These are phyloP conservation scores for Beauveria caledonica DNA, from an alignment of 2,329 filamentous ascomycete genomes.

Conservation along the genomic window DNA sequence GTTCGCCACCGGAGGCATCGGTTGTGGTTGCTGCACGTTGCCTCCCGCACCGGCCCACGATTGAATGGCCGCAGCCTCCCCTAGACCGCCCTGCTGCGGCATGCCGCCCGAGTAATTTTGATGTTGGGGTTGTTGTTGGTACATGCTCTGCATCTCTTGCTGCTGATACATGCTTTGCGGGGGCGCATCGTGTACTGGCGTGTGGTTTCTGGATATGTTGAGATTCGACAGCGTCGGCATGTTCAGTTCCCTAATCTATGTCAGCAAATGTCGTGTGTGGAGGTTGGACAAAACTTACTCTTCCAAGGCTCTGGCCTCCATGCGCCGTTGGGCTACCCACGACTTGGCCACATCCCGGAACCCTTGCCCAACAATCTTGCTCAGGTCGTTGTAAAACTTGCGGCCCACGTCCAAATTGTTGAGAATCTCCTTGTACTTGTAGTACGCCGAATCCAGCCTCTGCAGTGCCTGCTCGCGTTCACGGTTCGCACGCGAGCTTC, in stretches of 20 bases:
- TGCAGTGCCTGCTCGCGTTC: constrained; percentile 85
- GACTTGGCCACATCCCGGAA: constrained; percentile 72
- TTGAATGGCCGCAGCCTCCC: constrained; percentile 40
- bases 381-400: constrained; percentile 96
- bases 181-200: constrained; percentile 14
- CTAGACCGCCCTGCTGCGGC: constrained; percentile 12
- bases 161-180: constrained; percentile 5
- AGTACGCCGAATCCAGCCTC: constrained; percentile 80
- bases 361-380: constrained; percentile 67
- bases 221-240: constrained; percentile 44
- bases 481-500: constrained; percentile 49
- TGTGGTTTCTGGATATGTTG: constrained; percentile 26
- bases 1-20: constrained; percentile 34
- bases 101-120: constrained; percentile 14
- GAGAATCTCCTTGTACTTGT: constrained; percentile 94
- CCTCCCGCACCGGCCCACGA: constrained; percentile 47
- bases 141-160: background rate
- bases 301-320: constrained; percentile 73
- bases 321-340: constrained; percentile 73
- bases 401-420: constrained; percentile 83
- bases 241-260: constrained; percentile 35
- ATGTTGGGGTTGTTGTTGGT: constrained; percentile 11
- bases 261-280: background rate
- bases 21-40: constrained; percentile 47
- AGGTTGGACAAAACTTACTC: constrained; percentile 42